phyloP scores from a whole-genome alignment of 2,329 filamentous ascomycete species.

The Paecilomyces fulvus region DNA sequence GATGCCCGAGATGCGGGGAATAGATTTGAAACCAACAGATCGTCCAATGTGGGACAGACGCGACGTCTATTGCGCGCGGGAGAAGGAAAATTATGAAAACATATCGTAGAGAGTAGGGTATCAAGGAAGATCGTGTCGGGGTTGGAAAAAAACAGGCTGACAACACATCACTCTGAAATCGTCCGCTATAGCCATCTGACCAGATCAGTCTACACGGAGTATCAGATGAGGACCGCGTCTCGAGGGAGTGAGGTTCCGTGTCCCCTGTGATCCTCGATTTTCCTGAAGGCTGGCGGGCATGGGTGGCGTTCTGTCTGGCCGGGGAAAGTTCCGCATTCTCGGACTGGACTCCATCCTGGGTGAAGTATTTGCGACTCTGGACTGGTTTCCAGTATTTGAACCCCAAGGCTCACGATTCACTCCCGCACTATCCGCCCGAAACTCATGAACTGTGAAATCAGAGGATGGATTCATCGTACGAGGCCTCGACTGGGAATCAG shows the following conservation, averaged over 20 bases:
- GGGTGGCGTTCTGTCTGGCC: background rate
- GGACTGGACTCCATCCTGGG: constrained; percentile 6
- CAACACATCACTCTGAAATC: too few species aligned
- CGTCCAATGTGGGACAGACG: too few species aligned
- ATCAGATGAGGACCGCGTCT: constrained; percentile 6
- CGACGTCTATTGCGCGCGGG: too few species aligned
- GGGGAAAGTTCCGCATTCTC: constrained; percentile 2
- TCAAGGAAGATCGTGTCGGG: too few species aligned
- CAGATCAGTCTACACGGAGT: constrained; percentile 6
- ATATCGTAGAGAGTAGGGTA: too few species aligned
- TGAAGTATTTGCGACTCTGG: background rate
- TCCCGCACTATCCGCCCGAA: background rate
- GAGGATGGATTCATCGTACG: background rate
- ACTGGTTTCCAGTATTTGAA: background rate
- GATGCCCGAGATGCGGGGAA: too few species aligned
- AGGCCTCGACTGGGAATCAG: background rate
- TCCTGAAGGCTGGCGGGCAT: background rate
- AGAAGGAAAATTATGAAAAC: too few species aligned
- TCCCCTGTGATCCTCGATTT: background rate
- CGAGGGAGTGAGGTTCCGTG: constrained; percentile 8
- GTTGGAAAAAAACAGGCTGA: too few species aligned
- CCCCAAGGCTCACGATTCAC: background rate
- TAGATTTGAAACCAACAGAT: too few species aligned
- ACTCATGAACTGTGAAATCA: background rate
- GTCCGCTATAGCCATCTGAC: too few species aligned